Percentiles rank a stretch among this genome's conserved stretches.
Evolutionary conservation across 1,284 basidiomycete genomes (phyloP).

Genomic region (Boletus sp.): DNA sequence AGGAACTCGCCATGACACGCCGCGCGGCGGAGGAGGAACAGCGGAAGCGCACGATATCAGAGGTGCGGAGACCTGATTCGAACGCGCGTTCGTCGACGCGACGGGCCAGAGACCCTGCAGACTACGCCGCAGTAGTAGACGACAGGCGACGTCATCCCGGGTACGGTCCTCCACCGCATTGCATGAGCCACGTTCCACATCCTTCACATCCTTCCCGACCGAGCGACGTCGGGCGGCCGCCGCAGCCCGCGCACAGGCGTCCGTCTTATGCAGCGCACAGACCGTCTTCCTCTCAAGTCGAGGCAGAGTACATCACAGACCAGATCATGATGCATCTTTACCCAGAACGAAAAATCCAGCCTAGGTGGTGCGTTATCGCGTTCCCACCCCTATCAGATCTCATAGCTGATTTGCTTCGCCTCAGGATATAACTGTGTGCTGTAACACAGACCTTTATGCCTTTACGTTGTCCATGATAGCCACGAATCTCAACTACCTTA

Average conservation of each 20-base stretch:
- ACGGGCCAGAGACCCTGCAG: conserved; percentile 13
- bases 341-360: conserved; percentile 31
- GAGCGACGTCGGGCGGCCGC: conserved; percentile 21
- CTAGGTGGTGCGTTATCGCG: conserved; percentile 27
- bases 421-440: conserved; percentile 24
- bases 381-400: neutral
- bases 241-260: conserved; percentile 11
- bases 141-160: conserved; percentile 2
- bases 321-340: conserved; percentile 36
- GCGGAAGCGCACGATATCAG: conserved; percentile 28
- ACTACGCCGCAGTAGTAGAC: conserved; percentile 4
- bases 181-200: conserved; percentile 2
- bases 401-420: neutral
- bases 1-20: conserved; percentile 25
- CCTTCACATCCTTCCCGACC: conserved; percentile 16
- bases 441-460: conserved; percentile 1
- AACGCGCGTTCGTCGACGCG: conserved; percentile 15
- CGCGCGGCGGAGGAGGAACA: conserved; percentile 27
- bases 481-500: conserved; percentile 19
- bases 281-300: conserved; percentile 28
- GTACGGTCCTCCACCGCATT: conserved; percentile 6
- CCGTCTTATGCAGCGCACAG: conserved; percentile 18
- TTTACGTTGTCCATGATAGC: conserved; percentile 5
- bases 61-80: conserved; percentile 26
- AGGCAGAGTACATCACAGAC: conserved; percentile 31